Base-by-base conservation (phyloP, 2,329 filamentous ascomycete species). In the Colletotrichum sansevieriae region DNA sequence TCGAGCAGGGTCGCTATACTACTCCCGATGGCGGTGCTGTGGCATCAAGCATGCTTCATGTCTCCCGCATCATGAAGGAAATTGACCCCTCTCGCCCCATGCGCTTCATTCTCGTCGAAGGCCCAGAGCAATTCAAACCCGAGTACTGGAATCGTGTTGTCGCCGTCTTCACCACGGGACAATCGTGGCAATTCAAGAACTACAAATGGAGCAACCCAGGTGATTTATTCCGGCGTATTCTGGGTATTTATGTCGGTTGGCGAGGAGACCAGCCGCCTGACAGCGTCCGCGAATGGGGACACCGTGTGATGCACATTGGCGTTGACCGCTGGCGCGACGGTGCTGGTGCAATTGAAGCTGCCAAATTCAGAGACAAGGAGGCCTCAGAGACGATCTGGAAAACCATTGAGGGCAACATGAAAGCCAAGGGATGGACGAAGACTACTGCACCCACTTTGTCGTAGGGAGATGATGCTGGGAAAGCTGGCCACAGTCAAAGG, bases 81-180 rank as follows among this genome's bases (percentile, higher is more conserved):
- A 86, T 96, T 72, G 90, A 93, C 76, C 83, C 91, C 3, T 83
- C 84, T 61, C 90, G 91, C 15, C 91, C 94, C 1, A 89, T 96
- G 76, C 93, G 95, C 54, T 99, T 99, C 84, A 97, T 98, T 77
- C 90, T 99, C 44, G 95, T 98, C 62, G 96, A 99, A 79, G 92
- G 91, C 18, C 92, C 95, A 0, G 91, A 97, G 77, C 92, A 96
- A 79, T 99, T 99, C 87, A 97, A 97, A 79, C 96, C 96, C 0
- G 95, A 98, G 77, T 98, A 98, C 84, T 99, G 96, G 96, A 91
- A 91, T 75, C 91, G 95, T 59, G 92, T 99, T 7, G 96, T 98
- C 2, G 96, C 93, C 12, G 95, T 99, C 65, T 98, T 99, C 82
- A 99, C 96, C 0, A 99, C 96, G 0, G 96, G 96, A 39, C 96